Evolutionary conservation across 140 eudicot species (phyloP), one percentile per base, ranked within the genome.

Genomic region (Cichorium intybus): DNA sequence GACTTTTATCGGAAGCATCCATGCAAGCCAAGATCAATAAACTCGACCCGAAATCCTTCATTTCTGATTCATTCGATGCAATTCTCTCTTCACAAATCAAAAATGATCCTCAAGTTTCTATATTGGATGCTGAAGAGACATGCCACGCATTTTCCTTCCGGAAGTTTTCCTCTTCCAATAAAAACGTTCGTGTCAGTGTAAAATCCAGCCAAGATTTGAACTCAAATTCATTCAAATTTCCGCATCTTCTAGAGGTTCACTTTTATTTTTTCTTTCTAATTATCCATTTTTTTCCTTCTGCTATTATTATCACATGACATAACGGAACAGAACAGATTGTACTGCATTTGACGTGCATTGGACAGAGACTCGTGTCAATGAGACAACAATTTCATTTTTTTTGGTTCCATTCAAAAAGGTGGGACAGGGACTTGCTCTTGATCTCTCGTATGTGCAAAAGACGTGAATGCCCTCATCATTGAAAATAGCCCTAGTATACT

Each of bases 111-210:
- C 77, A 77, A 46, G 49, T 18, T 31, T 87, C 95, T 26, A 85
- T 91, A 70, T 79, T 88, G 75, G 95, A 92, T 79, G 99, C 95
- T 73, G 96, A 92, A 85, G 89, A 83, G 68, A 88, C 99, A 51
- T 88, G 96, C 62, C 85, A 92, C 75, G 95, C 93, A 5, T 92
- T 92, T 83, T 70, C 95, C 31, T 73, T 81, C 39, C 67, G 65
- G 22, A 83, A 92, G 35, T 58, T 76, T 41, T 63, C 84, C 10
- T 49, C 77, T 16, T 64, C 81, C 20, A 73, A 27, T 70, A 68
- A 72, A 74, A 75, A 82, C 49, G 62, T 69, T 24, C 68, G 71
- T 74, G 75, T 71, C 10, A 61, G 75, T 49, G 81, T 75, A 62
- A 71, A 60, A 55, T 72, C 71, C 58, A 60, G 46, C 35, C 81